Evolutionary conservation across 2,329 filamentous ascomycete species (phyloP), one percentile per base, ranked within the genome.

Genomic region (Chaetomiaceae sp.): DNA sequence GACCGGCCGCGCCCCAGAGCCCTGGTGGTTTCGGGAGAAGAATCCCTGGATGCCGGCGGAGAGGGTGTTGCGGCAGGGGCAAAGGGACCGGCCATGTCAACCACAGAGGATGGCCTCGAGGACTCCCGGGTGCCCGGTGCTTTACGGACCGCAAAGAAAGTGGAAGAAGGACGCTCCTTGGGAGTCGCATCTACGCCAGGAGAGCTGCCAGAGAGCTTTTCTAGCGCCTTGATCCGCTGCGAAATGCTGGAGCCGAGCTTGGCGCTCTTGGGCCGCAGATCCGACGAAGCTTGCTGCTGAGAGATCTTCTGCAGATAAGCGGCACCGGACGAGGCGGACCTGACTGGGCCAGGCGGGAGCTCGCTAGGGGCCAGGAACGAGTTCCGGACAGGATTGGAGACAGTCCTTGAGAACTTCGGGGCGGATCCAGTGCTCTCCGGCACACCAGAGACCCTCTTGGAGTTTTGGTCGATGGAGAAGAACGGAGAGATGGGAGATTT

Each of bases 191-290:
- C 57, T n/a, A 45, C 20, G 53, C 56, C 23, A 52, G 66, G 61
- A 40, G 69, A 58, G 65, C 68, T 65, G 66, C 77, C 71, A 55
- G 85, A 79, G 60, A 94, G 79, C 69, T 90, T 91, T 66, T 96
- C 89, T 49, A 99, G 76, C 6, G 91, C 91, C 70, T 96, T 95
- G 68, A 97, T 97, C 38, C 94, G 86, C 68, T 92, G 89, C 3
- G 92, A 95, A 56, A 99, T 96, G 61, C 89, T 91, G 8, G 88
- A 91, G 7, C 90, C 91, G 22, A 97, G 81, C 64, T 89, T 94
- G 60, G 85, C 79, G 68, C 91, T 95, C 67, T 88, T 90, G 3
- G 81, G 75, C 43, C 78, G 73, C 46, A 86, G 65, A 47, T 78
- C 77, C 14, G 79, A 67, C 14, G 69, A 70, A 40, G 66, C 68